phyloP scores from a whole-genome alignment of 2,329 filamentous ascomycete genomes.

The Aspergillus terreus region DNA sequence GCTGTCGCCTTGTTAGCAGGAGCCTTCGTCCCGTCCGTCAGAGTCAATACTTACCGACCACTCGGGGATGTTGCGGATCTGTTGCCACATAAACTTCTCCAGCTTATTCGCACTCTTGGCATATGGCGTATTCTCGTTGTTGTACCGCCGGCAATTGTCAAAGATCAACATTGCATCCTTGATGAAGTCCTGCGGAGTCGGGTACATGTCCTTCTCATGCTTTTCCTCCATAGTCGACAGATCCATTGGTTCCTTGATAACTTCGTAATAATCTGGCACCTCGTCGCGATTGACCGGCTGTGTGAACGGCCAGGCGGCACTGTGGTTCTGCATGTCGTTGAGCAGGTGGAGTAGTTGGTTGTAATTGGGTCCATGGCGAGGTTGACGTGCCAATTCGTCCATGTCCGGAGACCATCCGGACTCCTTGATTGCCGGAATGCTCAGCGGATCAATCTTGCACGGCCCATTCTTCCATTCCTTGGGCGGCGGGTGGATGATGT shows the following conservation, averaged over 20 bases:
- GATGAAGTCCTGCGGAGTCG: conserved; percentile 87
- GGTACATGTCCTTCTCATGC: conserved; percentile 89
- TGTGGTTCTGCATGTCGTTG: conserved; percentile 92
- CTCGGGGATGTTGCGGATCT: conserved; percentile 87
- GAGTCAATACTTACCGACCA: conserved; percentile 61
- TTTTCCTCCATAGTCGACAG: conserved; percentile 92
- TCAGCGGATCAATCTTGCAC: conserved; percentile 74
- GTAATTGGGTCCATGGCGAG: conserved; percentile 93
- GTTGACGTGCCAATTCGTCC: conserved; percentile 93
- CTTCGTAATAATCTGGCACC: conserved; percentile 97
- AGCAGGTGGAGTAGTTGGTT: conserved; percentile 89
- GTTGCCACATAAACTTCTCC: conserved; percentile 91
- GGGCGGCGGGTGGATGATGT: conserved; percentile 81
- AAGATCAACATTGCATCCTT: conserved; percentile 85
- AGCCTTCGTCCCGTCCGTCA: not conserved
- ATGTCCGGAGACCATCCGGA: conserved; percentile 97
- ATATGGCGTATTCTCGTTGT: conserved; percentile 91
- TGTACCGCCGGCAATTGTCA: conserved; percentile 92
- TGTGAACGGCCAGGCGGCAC: conserved; percentile 89
- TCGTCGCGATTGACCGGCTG: conserved; percentile 92
- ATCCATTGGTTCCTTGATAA: conserved; percentile 98
- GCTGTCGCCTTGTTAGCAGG: conserved; percentile 22
- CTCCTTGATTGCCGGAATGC: conserved; percentile 81
- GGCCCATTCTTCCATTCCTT: conserved; percentile 78
- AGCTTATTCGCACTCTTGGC: conserved; percentile 92